These are phyloP conservation scores for Clavispora carvajalis DNA, from an alignment of 805 yeast genomes.

Conservation along the genomic window DNA sequence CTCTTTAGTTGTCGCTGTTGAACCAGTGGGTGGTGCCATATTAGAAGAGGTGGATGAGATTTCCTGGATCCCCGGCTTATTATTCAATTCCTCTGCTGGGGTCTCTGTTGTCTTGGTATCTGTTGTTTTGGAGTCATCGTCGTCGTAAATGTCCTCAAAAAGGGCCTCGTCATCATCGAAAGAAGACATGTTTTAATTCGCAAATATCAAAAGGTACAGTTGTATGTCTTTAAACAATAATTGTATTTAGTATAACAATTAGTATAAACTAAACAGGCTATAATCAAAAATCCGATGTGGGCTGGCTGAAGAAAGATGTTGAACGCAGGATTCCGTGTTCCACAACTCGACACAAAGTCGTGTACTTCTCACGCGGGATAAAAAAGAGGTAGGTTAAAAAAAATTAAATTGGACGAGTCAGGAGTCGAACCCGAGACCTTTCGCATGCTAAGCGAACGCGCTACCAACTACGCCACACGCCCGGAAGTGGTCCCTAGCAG, in stretches of 20 bases:
- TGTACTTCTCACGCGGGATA: neutral
- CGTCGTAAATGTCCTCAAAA: constrained; percentile 81
- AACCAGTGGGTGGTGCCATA: too few relatives aligned
- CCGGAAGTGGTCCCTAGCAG: constrained; percentile 78
- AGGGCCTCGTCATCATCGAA: constrained; percentile 92
- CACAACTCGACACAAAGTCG: neutral
- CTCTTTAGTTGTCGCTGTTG: constrained; percentile 1
- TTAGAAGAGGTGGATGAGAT: neutral
- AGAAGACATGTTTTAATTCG: constrained; percentile 10
- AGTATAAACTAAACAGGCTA: constrained; percentile 1
- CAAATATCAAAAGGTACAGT: neutral
- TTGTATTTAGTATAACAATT: neutral
- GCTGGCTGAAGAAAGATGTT: neutral
- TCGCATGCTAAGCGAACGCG: constrained; percentile 78
- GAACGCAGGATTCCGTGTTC: neutral
- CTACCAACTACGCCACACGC: constrained; percentile 84
- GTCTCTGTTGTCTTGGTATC: constrained; percentile 10
- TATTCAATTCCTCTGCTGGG: constrained; percentile 10
- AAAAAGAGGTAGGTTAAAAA: too few relatives aligned
- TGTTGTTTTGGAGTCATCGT: constrained; percentile 9
- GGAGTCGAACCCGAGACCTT: constrained; percentile 78
- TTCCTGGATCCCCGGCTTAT: constrained; percentile 6
- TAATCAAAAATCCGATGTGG: neutral
- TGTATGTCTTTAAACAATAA: neutral
- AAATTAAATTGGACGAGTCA: constrained; percentile 57